Percentiles rank a stretch among this genome's conserved stretches.
Conservation (phyloP, 2,329 filamentous ascomycete species). For the Claviceps citrina region DNA sequence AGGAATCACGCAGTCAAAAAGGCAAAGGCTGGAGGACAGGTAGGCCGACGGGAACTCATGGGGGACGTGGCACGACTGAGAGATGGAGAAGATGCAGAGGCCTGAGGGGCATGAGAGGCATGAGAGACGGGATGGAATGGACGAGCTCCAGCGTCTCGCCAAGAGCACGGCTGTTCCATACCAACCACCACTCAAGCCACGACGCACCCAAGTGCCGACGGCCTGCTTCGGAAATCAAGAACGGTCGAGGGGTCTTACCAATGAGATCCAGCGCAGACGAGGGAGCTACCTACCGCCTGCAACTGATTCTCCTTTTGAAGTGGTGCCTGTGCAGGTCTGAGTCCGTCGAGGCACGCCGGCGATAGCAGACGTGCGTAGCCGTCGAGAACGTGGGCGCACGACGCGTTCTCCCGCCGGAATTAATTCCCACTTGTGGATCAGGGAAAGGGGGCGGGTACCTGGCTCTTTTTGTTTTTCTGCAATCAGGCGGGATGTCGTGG, state of each 20-base stretch:
- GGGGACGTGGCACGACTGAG: too few species aligned
- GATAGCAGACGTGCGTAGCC: slow-evolving; percentile 6
- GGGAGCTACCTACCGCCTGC: slow-evolving; percentile 38
- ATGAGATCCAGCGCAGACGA: slow-evolving; percentile 50
- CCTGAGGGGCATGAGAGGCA: too few species aligned
- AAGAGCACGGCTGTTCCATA: too few species aligned
- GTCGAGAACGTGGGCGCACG: slow-evolving; percentile 13
- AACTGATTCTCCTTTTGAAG: slow-evolving; percentile 34
- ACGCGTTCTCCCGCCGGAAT: slow-evolving; percentile 18
- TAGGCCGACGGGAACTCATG: too few species aligned
- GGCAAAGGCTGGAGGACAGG: too few species aligned
- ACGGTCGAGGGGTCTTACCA: slow-evolving; percentile 25
- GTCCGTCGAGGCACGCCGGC: slow-evolving; percentile 10
- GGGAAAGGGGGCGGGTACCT: slow-evolving; percentile 9
- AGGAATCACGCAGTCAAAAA: neutral
- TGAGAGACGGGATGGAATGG: neutral
- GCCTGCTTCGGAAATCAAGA: neutral
- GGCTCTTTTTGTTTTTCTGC: too few species aligned
- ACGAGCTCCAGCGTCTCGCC: neutral
- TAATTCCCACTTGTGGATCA: slow-evolving; percentile 3
- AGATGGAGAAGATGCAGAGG: too few species aligned
- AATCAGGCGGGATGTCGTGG: slow-evolving; percentile 1
- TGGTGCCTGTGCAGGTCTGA: slow-evolving; percentile 11
- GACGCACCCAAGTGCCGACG: neutral
- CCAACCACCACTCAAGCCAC: too few species aligned